These are phyloP conservation scores for Cucurbitaria berberidis DNA, from an alignment of 2,329 filamentous ascomycete genomes.

Conservation along the genomic window DNA sequence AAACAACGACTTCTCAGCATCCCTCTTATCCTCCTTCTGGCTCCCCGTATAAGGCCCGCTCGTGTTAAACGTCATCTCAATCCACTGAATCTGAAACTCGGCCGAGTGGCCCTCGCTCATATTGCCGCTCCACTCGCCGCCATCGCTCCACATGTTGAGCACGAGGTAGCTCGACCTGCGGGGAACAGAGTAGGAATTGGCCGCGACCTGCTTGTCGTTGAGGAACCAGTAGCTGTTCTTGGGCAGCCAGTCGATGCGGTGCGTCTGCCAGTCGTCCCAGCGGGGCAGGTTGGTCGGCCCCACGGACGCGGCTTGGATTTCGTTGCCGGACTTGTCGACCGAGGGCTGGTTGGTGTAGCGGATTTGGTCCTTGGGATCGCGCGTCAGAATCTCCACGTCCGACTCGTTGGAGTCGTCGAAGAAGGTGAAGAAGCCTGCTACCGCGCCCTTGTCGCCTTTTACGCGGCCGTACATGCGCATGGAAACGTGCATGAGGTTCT, in stretches of 20 bases:
- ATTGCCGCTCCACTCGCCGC: conserved; percentile 65
- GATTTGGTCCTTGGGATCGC: conserved; percentile 52
- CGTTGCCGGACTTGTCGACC: conserved; percentile 53
- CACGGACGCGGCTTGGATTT: conserved; percentile 55
- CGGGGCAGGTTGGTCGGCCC: conserved; percentile 56
- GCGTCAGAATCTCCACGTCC: conserved; percentile 61
- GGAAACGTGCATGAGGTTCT: conserved; percentile 56
- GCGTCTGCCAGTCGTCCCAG: conserved; percentile 64
- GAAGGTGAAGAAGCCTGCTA: conserved; percentile 64
- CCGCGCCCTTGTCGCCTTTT: conserved; percentile 54
- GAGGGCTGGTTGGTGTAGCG: conserved; percentile 68
- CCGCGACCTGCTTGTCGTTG: conserved; percentile 58
- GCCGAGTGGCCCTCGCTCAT: conserved; percentile 61
- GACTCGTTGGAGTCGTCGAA: conserved; percentile 55
- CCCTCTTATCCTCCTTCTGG: conserved; percentile 25
- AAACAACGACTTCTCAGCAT: conserved; percentile 11
- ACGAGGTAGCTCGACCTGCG: conserved; percentile 60
- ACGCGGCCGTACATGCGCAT: conserved; percentile 57
- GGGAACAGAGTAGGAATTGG: conserved; percentile 63
- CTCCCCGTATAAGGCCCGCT: conserved; percentile 41
- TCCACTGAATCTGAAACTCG: conserved; percentile 67
- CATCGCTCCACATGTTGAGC: conserved; percentile 68
- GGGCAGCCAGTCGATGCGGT: conserved; percentile 67
- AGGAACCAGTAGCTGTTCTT: conserved; percentile 63
- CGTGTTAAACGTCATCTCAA: conserved; percentile 63